Conservation (phyloP, 2,329 filamentous ascomycete genomes). For the Chaetomium sp. region DNA sequence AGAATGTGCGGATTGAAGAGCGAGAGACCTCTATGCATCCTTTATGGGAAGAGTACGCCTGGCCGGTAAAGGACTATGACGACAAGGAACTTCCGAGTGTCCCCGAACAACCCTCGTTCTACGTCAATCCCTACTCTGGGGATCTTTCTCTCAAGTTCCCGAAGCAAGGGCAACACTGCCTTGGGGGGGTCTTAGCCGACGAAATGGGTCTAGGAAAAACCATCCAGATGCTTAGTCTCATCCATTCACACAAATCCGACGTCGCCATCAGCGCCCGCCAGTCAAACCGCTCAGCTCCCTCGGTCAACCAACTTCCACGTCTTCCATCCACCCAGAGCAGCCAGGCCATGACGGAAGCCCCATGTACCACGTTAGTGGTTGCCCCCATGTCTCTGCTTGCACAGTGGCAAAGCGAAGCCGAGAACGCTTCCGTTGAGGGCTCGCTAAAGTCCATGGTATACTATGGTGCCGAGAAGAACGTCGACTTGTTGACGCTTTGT, state of each 20-base stretch:
- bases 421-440: slow-evolving; percentile 79
- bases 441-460: slow-evolving; percentile 83
- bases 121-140: slow-evolving; percentile 94
- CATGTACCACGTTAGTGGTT: slow-evolving; percentile 88
- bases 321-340: slow-evolving; percentile 48
- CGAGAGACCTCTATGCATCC: slow-evolving; percentile 87
- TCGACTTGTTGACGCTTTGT: slow-evolving; percentile 73
- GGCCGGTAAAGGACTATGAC: slow-evolving; percentile 82
- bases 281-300: slow-evolving; percentile 28
- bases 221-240: slow-evolving; percentile 92
- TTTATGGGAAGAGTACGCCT: slow-evolving; percentile 91
- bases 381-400: slow-evolving; percentile 94
- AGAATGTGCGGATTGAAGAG: slow-evolving; percentile 59
- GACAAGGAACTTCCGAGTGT: slow-evolving; percentile 66
- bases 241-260: slow-evolving; percentile 74
- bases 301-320: slow-evolving; percentile 56
- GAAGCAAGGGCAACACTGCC: slow-evolving; percentile 85
- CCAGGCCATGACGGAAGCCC: slow-evolving; percentile 57
- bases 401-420: slow-evolving; percentile 93
- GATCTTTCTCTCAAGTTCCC: slow-evolving; percentile 90
- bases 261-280: slow-evolving; percentile 35
- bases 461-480: slow-evolving; percentile 79
- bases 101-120: slow-evolving; percentile 66
- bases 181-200: slow-evolving; percentile 89
- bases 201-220: slow-evolving; percentile 98